Evolutionary conservation across 1,139 yeast species (phyloP).

Genomic region (Yamadazyma oceani): DNA sequence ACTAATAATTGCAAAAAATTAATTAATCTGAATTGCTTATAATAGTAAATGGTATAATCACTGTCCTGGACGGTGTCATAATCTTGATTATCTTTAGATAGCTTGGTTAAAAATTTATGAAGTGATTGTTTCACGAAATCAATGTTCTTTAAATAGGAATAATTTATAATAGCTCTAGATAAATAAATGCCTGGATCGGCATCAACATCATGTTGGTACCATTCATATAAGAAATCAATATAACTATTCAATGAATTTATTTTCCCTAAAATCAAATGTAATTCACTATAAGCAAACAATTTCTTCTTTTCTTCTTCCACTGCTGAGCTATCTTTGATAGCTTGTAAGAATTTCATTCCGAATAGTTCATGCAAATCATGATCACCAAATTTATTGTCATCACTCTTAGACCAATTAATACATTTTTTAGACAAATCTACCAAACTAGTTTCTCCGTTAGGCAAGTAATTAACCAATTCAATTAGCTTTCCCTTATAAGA

Average conservation of each 20-base stretch:
- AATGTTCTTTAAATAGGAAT: slow-evolving; percentile 62
- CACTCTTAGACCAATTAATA: slow-evolving; percentile 61
- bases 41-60: slow-evolving; percentile 18
- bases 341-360: slow-evolving; percentile 59
- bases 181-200: slow-evolving; percentile 56
- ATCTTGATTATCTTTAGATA: slow-evolving; percentile 17
- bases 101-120: slow-evolving; percentile 31
- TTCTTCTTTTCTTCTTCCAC: slow-evolving; percentile 33
- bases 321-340: slow-evolving; percentile 25
- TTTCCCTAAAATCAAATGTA: slow-evolving; percentile 69
- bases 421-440: slow-evolving; percentile 64
- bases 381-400: slow-evolving; percentile 62
- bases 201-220: too few relatives aligned
- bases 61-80: slow-evolving; percentile 18
- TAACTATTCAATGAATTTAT: slow-evolving; percentile 55
- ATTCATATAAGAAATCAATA: slow-evolving; percentile 54
- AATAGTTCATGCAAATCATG: slow-evolving; percentile 71
- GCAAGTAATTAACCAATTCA: slow-evolving; percentile 42
- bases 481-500: slow-evolving; percentile 37
- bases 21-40: slow-evolving; percentile 39
- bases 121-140: slow-evolving; percentile 54
- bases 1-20: slow-evolving; percentile 72
- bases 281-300: slow-evolving; percentile 45
- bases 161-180: slow-evolving; percentile 68
- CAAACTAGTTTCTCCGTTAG: slow-evolving; percentile 66